Evolutionary conservation across 306 rosid genomes (phyloP), one percentile per base, ranked within the genome.

Genomic region (Cucurbita moschata): DNA sequence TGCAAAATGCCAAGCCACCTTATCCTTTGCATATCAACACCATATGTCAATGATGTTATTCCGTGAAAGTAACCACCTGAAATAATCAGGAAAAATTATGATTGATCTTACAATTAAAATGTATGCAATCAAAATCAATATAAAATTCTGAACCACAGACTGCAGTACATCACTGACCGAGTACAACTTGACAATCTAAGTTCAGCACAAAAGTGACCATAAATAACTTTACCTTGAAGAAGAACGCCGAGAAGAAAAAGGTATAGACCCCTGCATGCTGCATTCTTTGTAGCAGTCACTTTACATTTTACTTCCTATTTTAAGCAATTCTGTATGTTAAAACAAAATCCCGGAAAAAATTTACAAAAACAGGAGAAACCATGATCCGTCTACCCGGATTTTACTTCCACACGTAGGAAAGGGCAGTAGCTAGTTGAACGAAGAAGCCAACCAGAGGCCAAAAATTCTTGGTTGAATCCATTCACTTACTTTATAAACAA

Each of bases 11-110:
- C 98, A 55, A 88, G 76, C 89, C 81, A 88, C 53, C 98, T 83
- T 21, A 93, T 83, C 65, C 72, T 88, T 74, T 81, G 75, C 56
- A 93, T 70, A 87, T 93, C 96, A 81, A 93, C 87, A 77, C 98
- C 98, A 66, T 47, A 90, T 10, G 98, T 88, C 58, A 86, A 64
- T 71, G 98, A 93, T 78, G 78, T 79, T 43, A 83, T 82, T 60
- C 98, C 98, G 13, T 93, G 98, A 57, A 93, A 89, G 87, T 87
- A 93, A 53, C 98, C 98, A 77, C 98, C 96, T 92, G 85, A 82
- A 85, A 85, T 35, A 44, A 87, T 68, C 37, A 37, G 64, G 64
- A 52, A 53, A 52, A 5, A 54, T 7, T 2, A 55, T 37, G 53
- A 26, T 21, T 47, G 21, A 13, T 6, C 42, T 35, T 16, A 37